These are phyloP conservation scores for Sordariomycetes sp. DNA, from an alignment of 2,329 filamentous ascomycete genomes.

Conservation along the genomic window DNA sequence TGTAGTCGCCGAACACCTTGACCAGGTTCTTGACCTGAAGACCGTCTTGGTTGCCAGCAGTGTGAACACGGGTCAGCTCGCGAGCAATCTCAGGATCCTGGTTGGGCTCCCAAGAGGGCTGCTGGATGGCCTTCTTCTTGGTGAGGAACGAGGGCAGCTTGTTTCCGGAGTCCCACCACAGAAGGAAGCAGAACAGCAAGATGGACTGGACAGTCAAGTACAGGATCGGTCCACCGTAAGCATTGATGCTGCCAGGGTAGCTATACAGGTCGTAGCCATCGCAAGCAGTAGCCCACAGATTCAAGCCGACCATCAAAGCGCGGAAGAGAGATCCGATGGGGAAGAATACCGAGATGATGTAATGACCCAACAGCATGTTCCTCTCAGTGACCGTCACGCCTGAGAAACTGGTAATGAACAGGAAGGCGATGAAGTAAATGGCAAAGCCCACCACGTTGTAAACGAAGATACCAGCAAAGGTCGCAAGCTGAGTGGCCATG, in stretches of 20 bases:
- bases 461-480: slow-evolving; percentile 70
- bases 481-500: slow-evolving; percentile 62
- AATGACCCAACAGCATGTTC: slow-evolving; percentile 62
- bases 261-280: slow-evolving; percentile 46
- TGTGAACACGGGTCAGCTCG: slow-evolving; percentile 54
- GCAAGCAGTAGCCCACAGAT: slow-evolving; percentile 70
- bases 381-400: slow-evolving; percentile 57
- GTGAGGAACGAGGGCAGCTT: slow-evolving; percentile 5
- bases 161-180: slow-evolving; percentile 65
- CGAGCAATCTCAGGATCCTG: slow-evolving; percentile 51
- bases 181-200: slow-evolving; percentile 56
- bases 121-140: slow-evolving; percentile 17
- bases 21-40: slow-evolving; percentile 59
- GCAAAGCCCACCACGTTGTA: slow-evolving; percentile 61
- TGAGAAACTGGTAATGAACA: slow-evolving; percentile 63
- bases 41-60: slow-evolving; percentile 17
- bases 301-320: slow-evolving; percentile 63
- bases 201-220: slow-evolving; percentile 66
- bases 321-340: slow-evolving; percentile 65
- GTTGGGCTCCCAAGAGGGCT: slow-evolving; percentile 3
- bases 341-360: slow-evolving; percentile 59
- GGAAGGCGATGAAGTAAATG: slow-evolving; percentile 58
- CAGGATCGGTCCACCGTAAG: slow-evolving; percentile 71
- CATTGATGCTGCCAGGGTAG: slow-evolving; percentile 58
- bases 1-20: slow-evolving; percentile 55